phyloP scores from a whole-genome alignment of 2,329 filamentous ascomycete genomes.

The Daldinia sp. region DNA sequence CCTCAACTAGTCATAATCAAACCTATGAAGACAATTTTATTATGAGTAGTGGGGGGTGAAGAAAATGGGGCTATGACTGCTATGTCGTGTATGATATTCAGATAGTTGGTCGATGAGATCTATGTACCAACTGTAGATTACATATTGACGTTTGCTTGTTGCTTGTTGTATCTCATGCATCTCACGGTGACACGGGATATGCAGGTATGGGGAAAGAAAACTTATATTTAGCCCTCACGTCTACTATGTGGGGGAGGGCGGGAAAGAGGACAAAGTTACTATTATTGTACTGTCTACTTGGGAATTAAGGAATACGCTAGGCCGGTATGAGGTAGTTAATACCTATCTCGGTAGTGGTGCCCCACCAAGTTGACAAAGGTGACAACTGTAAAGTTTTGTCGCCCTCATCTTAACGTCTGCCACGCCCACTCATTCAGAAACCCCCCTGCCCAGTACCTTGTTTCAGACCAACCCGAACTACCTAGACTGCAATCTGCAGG shows the following conservation, averaged over 20 bases:
- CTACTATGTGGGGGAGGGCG: constrained; percentile 11
- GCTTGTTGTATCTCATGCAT: constrained; percentile 5
- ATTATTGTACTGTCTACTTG: constrained; percentile 10
- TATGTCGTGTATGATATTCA: not conserved
- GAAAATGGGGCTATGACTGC: not conserved
- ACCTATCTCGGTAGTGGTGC: constrained; percentile 3
- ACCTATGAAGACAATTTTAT: not conserved
- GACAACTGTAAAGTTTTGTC: constrained; percentile 1
- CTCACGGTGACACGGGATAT: constrained; percentile 7
- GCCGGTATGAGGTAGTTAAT: constrained; percentile 4
- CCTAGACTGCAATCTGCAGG: constrained; percentile 41
- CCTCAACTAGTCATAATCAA: not conserved
- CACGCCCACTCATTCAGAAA: constrained; percentile 6
- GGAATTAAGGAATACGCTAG: constrained; percentile 1
- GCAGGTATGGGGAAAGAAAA: constrained; percentile 7
- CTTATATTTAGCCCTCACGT: constrained; percentile 18
- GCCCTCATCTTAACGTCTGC: constrained; percentile 10
- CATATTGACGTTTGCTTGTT: constrained; percentile 4
- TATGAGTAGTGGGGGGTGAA: not conserved
- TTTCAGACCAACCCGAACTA: constrained; percentile 43
- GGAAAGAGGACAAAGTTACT: constrained; percentile 4
- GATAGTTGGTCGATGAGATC: not conserved
- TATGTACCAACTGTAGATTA: not conserved
- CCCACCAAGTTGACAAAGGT: constrained; percentile 13
- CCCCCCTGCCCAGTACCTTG: constrained; percentile 26